Evolutionary conservation across 2,329 filamentous ascomycete species (phyloP).

Genomic region (Colletotrichum aenigma): DNA sequence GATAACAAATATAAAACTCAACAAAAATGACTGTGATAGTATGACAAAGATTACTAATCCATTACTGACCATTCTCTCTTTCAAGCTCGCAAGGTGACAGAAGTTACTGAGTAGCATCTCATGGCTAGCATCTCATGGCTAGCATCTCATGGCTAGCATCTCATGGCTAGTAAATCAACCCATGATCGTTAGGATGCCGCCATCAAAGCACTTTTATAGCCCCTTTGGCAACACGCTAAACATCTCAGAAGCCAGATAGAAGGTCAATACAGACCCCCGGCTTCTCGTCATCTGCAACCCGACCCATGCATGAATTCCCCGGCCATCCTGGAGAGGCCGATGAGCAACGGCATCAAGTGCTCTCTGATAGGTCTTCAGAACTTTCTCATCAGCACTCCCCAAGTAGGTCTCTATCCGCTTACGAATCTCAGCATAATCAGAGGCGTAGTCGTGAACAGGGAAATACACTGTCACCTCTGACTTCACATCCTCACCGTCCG

Average conservation of each 20-base stretch:
- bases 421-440: not conserved
- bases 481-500: not conserved
- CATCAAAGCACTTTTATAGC: not conserved
- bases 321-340: not conserved
- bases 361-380: not conserved
- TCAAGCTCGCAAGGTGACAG: not conserved
- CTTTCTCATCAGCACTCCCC: not conserved
- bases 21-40: fast-evolving
- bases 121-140: fast-evolving
- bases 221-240: not conserved
- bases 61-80: fast-evolving
- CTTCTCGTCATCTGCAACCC: not conserved
- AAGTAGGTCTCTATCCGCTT: not conserved
- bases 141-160: not conserved
- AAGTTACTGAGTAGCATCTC: fast-evolving
- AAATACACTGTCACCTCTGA: not conserved
- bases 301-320: not conserved
- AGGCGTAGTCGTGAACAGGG: not conserved
- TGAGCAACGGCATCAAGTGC: not conserved
- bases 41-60: fast-evolving
- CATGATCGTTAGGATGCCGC: not conserved
- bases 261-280: not conserved
- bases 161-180: not conserved
- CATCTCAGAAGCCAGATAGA: not conserved
- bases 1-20: fast-evolving